Conservation (phyloP, 78 protist genomes). For the Tieghemostelium lacteum region DNA sequence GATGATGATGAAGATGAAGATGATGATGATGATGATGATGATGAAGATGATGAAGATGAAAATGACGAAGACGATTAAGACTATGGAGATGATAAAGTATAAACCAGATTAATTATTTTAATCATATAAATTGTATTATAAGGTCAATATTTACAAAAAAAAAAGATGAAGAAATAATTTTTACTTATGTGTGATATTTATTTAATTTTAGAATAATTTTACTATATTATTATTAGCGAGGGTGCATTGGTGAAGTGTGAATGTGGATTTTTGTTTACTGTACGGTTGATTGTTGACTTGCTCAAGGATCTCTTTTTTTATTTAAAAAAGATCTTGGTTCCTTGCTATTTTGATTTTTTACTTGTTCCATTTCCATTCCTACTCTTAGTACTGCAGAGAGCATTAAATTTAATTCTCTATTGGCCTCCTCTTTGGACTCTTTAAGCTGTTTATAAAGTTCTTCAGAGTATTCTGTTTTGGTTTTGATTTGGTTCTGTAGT, state of each 20-base stretch:
- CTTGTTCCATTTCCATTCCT: constrained; percentile 63
- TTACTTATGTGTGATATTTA: too few relatives aligned
- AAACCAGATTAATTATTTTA: neutral
- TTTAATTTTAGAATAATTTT: neutral
- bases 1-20: constrained; percentile 8
- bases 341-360: constrained; percentile 12
- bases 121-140: neutral
- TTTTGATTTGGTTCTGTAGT: constrained; percentile 3
- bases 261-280: too few relatives aligned
- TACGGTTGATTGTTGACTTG: neutral
- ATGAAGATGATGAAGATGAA: neutral
- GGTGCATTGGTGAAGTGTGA: too few relatives aligned
- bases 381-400: constrained; percentile 45
- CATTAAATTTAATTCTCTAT: constrained; percentile 70
- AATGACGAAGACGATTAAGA: neutral
- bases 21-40: neutral
- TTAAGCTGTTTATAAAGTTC: constrained; percentile 27
- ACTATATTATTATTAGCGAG: too few relatives aligned
- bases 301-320: constrained; percentile 57
- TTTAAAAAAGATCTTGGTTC: constrained; percentile 71
- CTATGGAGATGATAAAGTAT: neutral
- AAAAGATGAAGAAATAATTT: neutral
- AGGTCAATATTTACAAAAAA: neutral
- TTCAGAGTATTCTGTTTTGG: constrained; percentile 31
- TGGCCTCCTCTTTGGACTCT: constrained; percentile 52